Evolutionary conservation across 768 basidiomycete species (phyloP).

Genomic region (Leccinum disarticulatum): DNA sequence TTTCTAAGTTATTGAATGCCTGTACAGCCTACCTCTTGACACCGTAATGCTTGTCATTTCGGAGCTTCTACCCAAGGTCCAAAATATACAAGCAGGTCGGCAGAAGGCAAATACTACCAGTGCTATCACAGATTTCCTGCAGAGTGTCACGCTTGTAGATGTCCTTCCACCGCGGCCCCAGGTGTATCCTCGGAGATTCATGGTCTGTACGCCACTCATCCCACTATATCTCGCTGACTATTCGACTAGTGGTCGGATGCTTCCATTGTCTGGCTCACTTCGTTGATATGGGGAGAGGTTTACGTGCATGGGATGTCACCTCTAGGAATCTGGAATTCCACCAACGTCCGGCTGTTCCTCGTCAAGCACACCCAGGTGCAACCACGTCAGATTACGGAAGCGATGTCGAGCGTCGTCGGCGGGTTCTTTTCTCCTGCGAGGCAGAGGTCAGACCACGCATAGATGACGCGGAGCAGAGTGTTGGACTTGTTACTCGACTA

Average conservation of each 20-base stretch:
- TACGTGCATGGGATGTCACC: slow-evolving; percentile 89
- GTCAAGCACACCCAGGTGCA: slow-evolving; percentile 81
- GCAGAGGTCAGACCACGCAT: slow-evolving; percentile 29
- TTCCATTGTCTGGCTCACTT: slow-evolving; percentile 89
- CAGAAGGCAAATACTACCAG: slow-evolving; percentile 62
- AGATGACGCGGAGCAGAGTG: not conserved
- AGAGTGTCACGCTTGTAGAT: slow-evolving; percentile 63
- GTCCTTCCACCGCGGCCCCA: slow-evolving; percentile 73
- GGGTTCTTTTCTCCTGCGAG: slow-evolving; percentile 58
- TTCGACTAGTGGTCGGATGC: slow-evolving; percentile 82
- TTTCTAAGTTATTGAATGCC: slow-evolving; percentile 7
- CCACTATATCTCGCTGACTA: slow-evolving; percentile 1
- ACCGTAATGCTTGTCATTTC: slow-evolving; percentile 84
- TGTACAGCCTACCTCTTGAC: slow-evolving; percentile 78
- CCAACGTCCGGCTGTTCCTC: slow-evolving; percentile 85
- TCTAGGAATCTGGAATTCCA: slow-evolving; percentile 87
- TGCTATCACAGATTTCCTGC: slow-evolving; percentile 73
- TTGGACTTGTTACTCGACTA: not conserved
- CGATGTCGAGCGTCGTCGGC: slow-evolving; percentile 80
- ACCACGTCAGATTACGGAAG: slow-evolving; percentile 70
- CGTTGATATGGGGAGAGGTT: slow-evolving; percentile 92
- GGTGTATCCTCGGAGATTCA: slow-evolving; percentile 69
- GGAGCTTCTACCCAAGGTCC: slow-evolving; percentile 83
- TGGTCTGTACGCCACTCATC: slow-evolving; percentile 45
- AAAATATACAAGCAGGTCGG: slow-evolving; percentile 71